Evolutionary conservation across 2,329 filamentous ascomycete genomes (phyloP).

Genomic region (Tympanopsis confertula): DNA sequence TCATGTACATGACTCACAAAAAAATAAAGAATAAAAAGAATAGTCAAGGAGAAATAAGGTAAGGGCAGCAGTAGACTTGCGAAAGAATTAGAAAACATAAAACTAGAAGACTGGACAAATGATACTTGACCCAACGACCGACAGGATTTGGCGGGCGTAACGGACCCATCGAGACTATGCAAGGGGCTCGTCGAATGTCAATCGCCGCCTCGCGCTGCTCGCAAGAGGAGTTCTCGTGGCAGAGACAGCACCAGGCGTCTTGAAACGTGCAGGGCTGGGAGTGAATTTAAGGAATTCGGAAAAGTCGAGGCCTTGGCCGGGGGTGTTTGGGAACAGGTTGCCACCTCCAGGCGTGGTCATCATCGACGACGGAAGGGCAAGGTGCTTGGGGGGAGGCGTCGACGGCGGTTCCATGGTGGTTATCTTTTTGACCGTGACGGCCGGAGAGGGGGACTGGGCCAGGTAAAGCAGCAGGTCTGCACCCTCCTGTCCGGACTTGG

Average conservation of each 20-base stretch:
- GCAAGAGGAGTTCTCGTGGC: conserved; percentile 38
- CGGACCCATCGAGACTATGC: too few species aligned
- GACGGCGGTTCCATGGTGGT: conserved; percentile 57
- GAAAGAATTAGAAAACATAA: too few species aligned
- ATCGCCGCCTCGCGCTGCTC: conserved; percentile 59
- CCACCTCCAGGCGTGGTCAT: conserved; percentile 74
- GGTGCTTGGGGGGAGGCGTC: conserved; percentile 64
- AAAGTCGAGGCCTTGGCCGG: conserved; percentile 79
- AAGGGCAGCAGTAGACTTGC: too few species aligned
- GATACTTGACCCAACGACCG: too few species aligned
- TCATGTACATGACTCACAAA: too few species aligned
- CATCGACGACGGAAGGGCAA: conserved; percentile 68
- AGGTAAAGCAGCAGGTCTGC: conserved; percentile 74
- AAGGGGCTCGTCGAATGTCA: conserved; percentile 73
- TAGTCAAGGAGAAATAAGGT: too few species aligned
- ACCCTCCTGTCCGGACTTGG: conserved; percentile 65
- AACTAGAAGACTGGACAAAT: too few species aligned
- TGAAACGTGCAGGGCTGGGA: conserved; percentile 83
- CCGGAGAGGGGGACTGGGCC: conserved; percentile 81
- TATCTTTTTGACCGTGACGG: conserved; percentile 39
- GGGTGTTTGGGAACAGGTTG: conserved; percentile 63
- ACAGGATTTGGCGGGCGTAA: too few species aligned
- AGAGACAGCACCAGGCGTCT: conserved; percentile 55
- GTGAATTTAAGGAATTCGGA: conserved; percentile 96
- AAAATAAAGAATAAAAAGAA: too few species aligned